A percentile compares a stretch with the other conserved stretches of the same genome.
These are phyloP conservation scores for Patellaria atrata DNA, from an alignment of 495 filamentous ascomycete genomes.

Conservation along the genomic window DNA sequence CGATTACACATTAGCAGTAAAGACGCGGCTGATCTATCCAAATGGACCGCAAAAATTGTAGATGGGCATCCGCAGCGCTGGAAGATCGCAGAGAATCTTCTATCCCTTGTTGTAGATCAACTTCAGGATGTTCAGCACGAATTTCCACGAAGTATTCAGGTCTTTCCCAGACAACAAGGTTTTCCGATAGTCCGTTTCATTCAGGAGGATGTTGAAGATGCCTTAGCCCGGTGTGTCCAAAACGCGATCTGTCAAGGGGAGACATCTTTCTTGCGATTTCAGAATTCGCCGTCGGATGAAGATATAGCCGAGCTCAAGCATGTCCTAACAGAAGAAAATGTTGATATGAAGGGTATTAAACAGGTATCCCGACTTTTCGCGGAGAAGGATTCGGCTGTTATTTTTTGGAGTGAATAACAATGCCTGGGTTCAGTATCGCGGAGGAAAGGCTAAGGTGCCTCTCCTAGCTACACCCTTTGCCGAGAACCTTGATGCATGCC, in stretches of 20 bases:
- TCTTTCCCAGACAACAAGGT: constrained; percentile 21
- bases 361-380: constrained; percentile 14
- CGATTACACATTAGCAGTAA: constrained; percentile 36
- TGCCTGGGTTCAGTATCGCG: constrained; percentile 30
- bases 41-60: constrained; percentile 31
- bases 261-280: constrained; percentile 20
- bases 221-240: constrained; percentile 20
- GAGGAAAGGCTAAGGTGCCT: constrained; percentile 23
- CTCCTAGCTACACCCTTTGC: constrained; percentile 45
- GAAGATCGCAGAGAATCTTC: constrained; percentile 28
- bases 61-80: constrained; percentile 38
- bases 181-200: constrained; percentile 33
- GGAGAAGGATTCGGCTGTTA: constrained; percentile 23
- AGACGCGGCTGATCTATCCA: constrained; percentile 32
- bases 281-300: constrained; percentile 14
- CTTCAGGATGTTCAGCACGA: constrained; percentile 19
- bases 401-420: constrained; percentile 32
- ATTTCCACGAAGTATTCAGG: constrained; percentile 32
- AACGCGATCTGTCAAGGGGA: constrained; percentile 22
- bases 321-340: constrained; percentile 20
- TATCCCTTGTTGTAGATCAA: constrained; percentile 28
- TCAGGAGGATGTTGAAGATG: constrained; percentile 25
- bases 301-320: constrained; percentile 17
- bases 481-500: constrained; percentile 42
- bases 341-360: constrained; percentile 12